Base-by-base conservation (phyloP, 2,329 filamentous ascomycete genomes). In the Clonostachys solani region DNA sequence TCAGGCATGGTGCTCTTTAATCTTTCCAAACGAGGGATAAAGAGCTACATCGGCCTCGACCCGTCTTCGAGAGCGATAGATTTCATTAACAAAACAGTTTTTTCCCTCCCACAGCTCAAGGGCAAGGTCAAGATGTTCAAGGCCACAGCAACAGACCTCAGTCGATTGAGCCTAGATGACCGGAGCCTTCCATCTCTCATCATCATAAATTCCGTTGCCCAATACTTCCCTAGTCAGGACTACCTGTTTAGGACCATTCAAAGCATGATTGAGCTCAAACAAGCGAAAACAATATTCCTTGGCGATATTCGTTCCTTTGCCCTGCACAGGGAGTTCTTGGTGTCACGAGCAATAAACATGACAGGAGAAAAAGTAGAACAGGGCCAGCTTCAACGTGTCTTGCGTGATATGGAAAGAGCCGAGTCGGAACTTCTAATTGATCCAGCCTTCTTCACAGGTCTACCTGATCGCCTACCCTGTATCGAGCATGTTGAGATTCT, bases 21-120 rank as follows among this genome's bases (percentile, higher is more conserved):
- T 16, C 34, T 45, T 13, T 5, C 63, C 16, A 9, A n/a, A 41
- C 29, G 19, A 2, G 46, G 10, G 5, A 33, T 44, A 42, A 33
- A 19, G 42, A 56, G 46, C 15, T 64, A 64, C n/a, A 16, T 58
- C 9, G 62, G 61, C 1, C 45, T 64, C 15, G 62, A 65, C 1
- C 59, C 58, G 1, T 56, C 60, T 4, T 8, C 36, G 2, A 43
- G 33, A 8, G 62, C 59, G 0, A 54, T 52, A 1, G 42, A 47
- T 0, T 64, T 61, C 16, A 48, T 59, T 12, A 52, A 33, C 13
- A 46, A 40, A 2, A 46, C 48, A 3, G 47, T 48, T 15, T 46
- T 52, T 5, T 52, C 55, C 0, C 45, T 52, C 3, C 54, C 56
- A 0, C 29, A 15, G 0, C 38, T 59, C 0, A 29, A 40, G 0